A percentile compares a stretch with the other conserved stretches of the same genome.
Conservation (phyloP, 176 grass and related monocot species). For the Guadua angustifolia region DNA sequence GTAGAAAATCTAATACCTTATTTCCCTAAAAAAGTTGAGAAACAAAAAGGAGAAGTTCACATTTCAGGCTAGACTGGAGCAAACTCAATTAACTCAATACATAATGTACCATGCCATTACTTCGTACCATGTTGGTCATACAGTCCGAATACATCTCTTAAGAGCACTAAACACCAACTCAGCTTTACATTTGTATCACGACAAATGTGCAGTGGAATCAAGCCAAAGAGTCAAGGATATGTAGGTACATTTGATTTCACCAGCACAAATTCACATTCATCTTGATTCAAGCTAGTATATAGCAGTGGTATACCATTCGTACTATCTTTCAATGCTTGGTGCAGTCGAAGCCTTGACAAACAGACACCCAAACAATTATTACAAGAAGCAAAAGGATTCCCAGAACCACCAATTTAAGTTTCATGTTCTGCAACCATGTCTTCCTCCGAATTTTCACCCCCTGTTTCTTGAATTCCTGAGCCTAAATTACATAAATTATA, state of each 20-base stretch:
- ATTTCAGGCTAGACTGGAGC: too few species aligned
- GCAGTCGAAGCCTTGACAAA: conserved; percentile 94
- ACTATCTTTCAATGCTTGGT: conserved; percentile 71
- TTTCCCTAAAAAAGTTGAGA: too few species aligned
- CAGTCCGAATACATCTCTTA: conserved; percentile 25
- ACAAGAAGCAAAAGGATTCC: conserved; percentile 84
- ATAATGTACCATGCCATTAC: conserved; percentile 11
- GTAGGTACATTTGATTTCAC: conserved; percentile 1
- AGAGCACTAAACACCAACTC: conserved; percentile 16
- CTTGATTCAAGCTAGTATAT: conserved; percentile 19
- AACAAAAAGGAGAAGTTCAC: too few species aligned
- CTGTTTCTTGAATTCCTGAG: conserved; percentile 91
- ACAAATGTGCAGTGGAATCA: background rate
- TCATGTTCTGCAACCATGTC: conserved; percentile 95
- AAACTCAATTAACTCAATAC: conserved; percentile 1
- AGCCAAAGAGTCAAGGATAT: conserved; percentile 5
- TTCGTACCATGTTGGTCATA: conserved; percentile 26
- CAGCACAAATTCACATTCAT: conserved; percentile 21
- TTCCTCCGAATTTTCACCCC: conserved; percentile 83
- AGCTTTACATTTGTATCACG: conserved; percentile 37
- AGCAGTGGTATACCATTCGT: background rate
- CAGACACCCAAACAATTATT: conserved; percentile 82
- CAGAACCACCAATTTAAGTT: conserved; percentile 85
- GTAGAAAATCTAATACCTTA: too few species aligned
- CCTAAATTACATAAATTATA: conserved; percentile 56